These are phyloP conservation scores for Plasmodium sp. DNA, from an alignment of 169 alveolate species.

Conservation along the genomic window DNA sequence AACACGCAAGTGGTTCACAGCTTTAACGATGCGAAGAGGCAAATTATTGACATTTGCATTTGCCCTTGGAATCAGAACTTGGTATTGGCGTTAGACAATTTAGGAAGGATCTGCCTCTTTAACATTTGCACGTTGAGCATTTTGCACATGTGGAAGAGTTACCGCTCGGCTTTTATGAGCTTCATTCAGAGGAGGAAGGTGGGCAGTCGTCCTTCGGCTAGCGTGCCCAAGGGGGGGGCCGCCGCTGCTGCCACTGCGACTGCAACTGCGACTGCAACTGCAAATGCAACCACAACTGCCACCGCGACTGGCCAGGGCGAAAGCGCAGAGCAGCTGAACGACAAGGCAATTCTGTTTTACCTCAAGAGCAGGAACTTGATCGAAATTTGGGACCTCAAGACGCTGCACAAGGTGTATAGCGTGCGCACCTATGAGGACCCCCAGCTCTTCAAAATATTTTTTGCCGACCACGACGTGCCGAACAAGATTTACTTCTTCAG, in stretches of 20 bases:
- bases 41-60: conserved; percentile 46
- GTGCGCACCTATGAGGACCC: conserved; percentile 49
- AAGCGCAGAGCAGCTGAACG: background rate
- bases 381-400: conserved; percentile 63
- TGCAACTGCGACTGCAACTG: background rate
- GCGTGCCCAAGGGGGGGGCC: background rate
- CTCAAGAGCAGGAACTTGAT: conserved; percentile 51
- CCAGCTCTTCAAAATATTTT: conserved; percentile 25
- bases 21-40: conserved; percentile 67
- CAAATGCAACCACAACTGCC: background rate
- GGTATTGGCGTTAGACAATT: conserved; percentile 36
- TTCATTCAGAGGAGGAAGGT: conserved; percentile 18
- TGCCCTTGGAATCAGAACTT: conserved; percentile 65
- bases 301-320: background rate
- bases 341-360: conserved; percentile 61
- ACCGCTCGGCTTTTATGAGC: conserved; percentile 57
- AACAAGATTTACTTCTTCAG: conserved; percentile 39
- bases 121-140: conserved; percentile 31
- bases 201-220: background rate
- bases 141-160: conserved; percentile 71
- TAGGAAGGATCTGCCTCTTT: conserved; percentile 44
- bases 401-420: conserved; percentile 38
- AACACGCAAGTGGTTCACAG: conserved; percentile 25
- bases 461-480: conserved; percentile 15
- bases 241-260: background rate